Conservation (phyloP, 805 yeast genomes). For the Spathaspora sp. region DNA sequence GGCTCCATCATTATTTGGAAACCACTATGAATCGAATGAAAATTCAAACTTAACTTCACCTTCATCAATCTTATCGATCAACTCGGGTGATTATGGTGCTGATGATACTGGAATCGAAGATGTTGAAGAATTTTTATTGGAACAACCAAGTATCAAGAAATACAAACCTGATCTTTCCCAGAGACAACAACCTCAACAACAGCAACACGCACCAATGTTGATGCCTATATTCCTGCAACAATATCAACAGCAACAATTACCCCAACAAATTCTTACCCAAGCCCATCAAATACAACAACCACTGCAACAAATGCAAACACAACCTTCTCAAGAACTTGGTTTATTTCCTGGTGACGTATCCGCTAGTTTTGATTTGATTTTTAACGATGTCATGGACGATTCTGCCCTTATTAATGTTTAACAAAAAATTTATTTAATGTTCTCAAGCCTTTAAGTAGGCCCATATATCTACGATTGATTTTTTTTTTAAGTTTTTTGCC, state of each 20-base stretch:
- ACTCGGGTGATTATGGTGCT: constrained; percentile 22
- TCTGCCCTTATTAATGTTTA: constrained; percentile 19
- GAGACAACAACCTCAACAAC: not conserved
- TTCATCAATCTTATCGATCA: constrained; percentile 31
- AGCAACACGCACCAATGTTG: not conserved
- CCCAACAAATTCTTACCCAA: not conserved
- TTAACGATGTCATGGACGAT: constrained; percentile 27
- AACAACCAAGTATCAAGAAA: constrained; percentile 5
- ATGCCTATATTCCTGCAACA: not conserved
- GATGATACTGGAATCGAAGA: constrained; percentile 4
- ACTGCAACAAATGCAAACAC: not conserved
- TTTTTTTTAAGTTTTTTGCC: not conserved
- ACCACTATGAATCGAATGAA: not conserved
- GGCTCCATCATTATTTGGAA: constrained; percentile 10
- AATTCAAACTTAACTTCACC: constrained; percentile 29
- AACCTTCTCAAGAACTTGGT: constrained; percentile 1
- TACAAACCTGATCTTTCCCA: constrained; percentile 1
- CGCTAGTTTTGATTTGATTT: constrained; percentile 19
- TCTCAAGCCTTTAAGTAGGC: not conserved
- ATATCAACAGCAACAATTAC: not conserved
- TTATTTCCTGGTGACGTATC: constrained; percentile 9
- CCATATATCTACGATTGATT: not conserved
- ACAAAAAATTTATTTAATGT: not conserved
- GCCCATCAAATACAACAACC: not conserved
- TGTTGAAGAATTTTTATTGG: not conserved